Evolutionary conservation across 1,284 basidiomycete species (phyloP), one percentile per base, ranked within the genome.

Genomic region (Rhodofomes roseus): DNA sequence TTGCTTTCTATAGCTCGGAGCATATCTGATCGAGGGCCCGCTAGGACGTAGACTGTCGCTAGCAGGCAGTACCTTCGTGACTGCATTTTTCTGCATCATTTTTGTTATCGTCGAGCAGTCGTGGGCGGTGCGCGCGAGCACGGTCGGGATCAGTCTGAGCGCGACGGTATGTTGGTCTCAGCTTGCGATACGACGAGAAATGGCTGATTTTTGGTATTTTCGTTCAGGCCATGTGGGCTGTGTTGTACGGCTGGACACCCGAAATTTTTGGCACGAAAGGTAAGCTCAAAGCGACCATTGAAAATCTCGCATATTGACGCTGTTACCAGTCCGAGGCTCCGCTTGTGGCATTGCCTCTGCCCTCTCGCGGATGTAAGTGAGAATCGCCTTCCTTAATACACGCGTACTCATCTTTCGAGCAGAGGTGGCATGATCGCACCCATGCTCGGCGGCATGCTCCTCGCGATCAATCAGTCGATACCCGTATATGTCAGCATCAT

Each of bases 381-480:
- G 36, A 40, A n/a, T 59, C 56, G 51, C 52, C 58, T 23, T 55
- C 64, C 14, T 27, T n/a, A 9, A 16, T 57, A 16, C 43, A 18
- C 40, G 27, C 25, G 25, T n/a, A 40, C 34, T 36, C 36, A 23
- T 60, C 11, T 57, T 48, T 12, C 18, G 22, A 14, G 16, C 70
- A 95, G 93, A 71, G 90, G 94, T 2, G 95, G 95, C 1, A 95
- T 98, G 83, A 85, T 93, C 37, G 93, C 94, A 0, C 95, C 95
- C 0, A 82, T 97, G 39, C 72, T 92, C 4, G 95, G 95, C 0
- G 95, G 95, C 0, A 71, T 80, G n/a, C 80, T 97, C 7, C 80
- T 97, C 22, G 80, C 84, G 68, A 78, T 95, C 53, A 80, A 87
- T 60, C 78, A 82, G 3, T 84, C 89, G 0, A 77, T 95, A 58